A percentile compares a stretch with the other conserved stretches of the same genome.
phyloP scores from a whole-genome alignment of 1,139 yeast species.

The Geotrichum fermentans region DNA sequence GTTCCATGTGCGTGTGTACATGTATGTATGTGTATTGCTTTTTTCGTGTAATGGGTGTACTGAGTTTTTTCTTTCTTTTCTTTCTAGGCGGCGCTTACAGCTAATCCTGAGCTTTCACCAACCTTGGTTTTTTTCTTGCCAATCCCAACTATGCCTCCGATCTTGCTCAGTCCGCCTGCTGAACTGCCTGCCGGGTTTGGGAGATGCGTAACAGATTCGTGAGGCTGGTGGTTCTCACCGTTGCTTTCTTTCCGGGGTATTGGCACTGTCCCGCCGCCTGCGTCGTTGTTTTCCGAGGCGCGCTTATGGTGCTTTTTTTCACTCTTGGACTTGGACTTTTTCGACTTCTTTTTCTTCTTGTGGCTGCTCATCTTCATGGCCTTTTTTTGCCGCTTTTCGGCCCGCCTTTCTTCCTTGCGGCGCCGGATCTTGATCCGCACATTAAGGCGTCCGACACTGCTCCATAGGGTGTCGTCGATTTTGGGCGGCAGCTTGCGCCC shows the following conservation, averaged over 20 bases:
- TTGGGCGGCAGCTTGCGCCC: conserved; percentile 80
- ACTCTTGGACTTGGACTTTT: background rate
- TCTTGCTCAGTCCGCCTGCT: background rate
- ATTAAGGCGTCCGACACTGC: conserved; percentile 40
- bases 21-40: too few species aligned
- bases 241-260: background rate
- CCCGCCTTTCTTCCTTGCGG: conserved; percentile 17
- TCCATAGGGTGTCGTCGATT: conserved; percentile 41
- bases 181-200: background rate
- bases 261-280: background rate
- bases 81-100: too few species aligned
- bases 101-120: too few species aligned
- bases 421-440: conserved; percentile 37
- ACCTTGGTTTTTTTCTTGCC: background rate
- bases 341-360: background rate
- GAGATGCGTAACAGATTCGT: background rate
- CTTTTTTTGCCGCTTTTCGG: conserved; percentile 8
- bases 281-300: background rate
- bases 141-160: background rate
- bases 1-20: too few species aligned
- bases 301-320: background rate
- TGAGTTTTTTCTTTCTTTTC: too few species aligned
- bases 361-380: background rate
- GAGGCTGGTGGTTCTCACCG: background rate
- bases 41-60: too few species aligned